These are phyloP conservation scores for Citrullus colocynthis DNA, from an alignment of 306 rosid genomes.

Conservation along the genomic window DNA sequence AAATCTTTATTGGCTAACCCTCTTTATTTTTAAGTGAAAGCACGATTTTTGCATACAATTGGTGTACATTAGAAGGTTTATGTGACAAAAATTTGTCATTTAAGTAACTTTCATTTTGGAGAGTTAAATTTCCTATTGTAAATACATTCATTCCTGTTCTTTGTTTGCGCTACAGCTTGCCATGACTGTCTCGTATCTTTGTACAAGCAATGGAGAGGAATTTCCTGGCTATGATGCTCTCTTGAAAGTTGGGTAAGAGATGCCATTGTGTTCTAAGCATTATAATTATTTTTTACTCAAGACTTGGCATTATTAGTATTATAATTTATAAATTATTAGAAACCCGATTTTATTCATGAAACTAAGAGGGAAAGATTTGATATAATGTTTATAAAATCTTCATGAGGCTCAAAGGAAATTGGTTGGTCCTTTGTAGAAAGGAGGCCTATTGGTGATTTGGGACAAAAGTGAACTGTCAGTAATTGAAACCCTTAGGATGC, in stretches of 20 bases:
- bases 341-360: too few relatives aligned
- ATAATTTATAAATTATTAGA: too few relatives aligned
- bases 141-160: constrained; percentile 15
- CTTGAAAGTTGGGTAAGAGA: constrained; percentile 77
- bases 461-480: too few relatives aligned
- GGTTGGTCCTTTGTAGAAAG: too few relatives aligned
- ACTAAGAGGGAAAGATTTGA: too few relatives aligned
- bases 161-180: constrained; percentile 56
- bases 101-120: not conserved
- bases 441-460: too few relatives aligned
- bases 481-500: too few relatives aligned
- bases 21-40: not conserved
- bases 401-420: too few relatives aligned
- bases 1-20: too few relatives aligned
- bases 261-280: not conserved
- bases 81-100: not conserved
- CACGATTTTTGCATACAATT: not conserved
- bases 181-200: constrained; percentile 46
- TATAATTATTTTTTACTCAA: not conserved
- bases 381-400: too few relatives aligned
- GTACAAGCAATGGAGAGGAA: constrained; percentile 64
- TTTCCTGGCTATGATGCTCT: constrained; percentile 79
- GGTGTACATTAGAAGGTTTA: not conserved
- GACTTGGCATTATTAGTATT: too few relatives aligned
- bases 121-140: not conserved